phyloP scores from a whole-genome alignment of 768 basidiomycete genomes.

The Vishniacozyma victoriae region DNA sequence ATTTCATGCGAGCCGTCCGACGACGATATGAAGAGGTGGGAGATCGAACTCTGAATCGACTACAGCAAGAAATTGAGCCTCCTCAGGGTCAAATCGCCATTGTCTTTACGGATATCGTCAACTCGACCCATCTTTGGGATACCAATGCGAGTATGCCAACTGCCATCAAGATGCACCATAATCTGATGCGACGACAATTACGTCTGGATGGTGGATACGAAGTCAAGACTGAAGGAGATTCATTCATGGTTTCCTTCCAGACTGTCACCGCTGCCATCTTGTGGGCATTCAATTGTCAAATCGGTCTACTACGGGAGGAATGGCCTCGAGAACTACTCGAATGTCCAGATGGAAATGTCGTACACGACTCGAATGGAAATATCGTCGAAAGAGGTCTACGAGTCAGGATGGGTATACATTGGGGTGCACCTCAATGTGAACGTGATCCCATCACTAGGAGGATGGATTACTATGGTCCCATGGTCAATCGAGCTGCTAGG shows the following conservation, averaged over 20 bases:
- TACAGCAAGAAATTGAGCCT: conserved; percentile 72
- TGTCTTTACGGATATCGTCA: conserved; percentile 96
- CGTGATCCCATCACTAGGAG: conserved; percentile 82
- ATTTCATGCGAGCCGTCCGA: conserved; percentile 49
- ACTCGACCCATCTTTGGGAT: conserved; percentile 96
- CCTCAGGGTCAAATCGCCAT: conserved; percentile 83
- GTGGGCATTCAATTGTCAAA: conserved; percentile 84
- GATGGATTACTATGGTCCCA: conserved; percentile 97
- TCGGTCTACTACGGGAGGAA: conserved; percentile 67
- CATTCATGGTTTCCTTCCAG: conserved; percentile 98
- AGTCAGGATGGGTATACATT: conserved; percentile 96
- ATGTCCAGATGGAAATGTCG: conserved; percentile 79
- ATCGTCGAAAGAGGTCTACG: conserved; percentile 80
- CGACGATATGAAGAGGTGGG: conserved; percentile 41
- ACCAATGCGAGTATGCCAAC: conserved; percentile 90
- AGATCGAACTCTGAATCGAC: conserved; percentile 48
- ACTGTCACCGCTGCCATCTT: conserved; percentile 76
- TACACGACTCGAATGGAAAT: conserved; percentile 60
- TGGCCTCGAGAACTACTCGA: conserved; percentile 95
- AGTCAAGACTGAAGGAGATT: conserved; percentile 98
- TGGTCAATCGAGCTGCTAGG: conserved; percentile 88
- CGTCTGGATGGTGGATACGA: conserved; percentile 93
- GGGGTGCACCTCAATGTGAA: conserved; percentile 81
- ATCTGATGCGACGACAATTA: conserved; percentile 72
- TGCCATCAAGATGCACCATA: conserved; percentile 86